phyloP scores from a whole-genome alignment of 805 yeast genomes.

The Suhomyces faveliae region DNA sequence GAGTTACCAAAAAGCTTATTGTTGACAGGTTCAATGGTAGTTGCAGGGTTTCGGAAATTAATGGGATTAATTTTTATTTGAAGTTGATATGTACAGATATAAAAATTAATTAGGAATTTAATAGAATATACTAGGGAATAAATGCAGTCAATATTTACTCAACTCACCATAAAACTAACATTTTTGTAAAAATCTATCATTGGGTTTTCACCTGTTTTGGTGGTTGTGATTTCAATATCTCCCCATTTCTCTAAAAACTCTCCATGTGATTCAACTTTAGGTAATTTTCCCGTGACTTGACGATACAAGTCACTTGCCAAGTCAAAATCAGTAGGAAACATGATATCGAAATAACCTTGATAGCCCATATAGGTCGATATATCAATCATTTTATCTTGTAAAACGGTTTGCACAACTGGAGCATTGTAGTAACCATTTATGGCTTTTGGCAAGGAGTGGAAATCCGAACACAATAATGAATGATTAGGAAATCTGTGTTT shows the following conservation, averaged over 20 bases:
- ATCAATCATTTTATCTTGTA: conserved; percentile 65
- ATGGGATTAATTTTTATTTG: conserved; percentile 7
- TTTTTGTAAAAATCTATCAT: conserved; percentile 75
- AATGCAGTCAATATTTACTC: conserved; percentile 6
- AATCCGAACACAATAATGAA: conserved; percentile 71
- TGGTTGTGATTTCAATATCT: conserved; percentile 61
- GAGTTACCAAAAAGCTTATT: conserved; percentile 3
- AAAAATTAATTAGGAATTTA: conserved; percentile 2
- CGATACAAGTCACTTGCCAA: conserved; percentile 60
- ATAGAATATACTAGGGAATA: background rate
- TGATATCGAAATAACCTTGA: conserved; percentile 83
- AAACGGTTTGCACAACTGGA: conserved; percentile 79
- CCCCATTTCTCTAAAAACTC: conserved; percentile 73
- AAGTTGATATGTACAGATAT: conserved; percentile 5
- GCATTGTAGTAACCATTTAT: conserved; percentile 58
- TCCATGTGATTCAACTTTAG: conserved; percentile 54
- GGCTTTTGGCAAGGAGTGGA: conserved; percentile 47
- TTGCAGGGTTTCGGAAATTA: conserved; percentile 27
- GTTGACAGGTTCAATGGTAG: conserved; percentile 10
- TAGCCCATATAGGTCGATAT: conserved; percentile 75
- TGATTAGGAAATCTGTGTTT: conserved; percentile 72
- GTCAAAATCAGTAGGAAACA: conserved; percentile 80
- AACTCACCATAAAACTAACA: conserved; percentile 63
- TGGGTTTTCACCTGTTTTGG: conserved; percentile 80
- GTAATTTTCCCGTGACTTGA: conserved; percentile 59